These are phyloP conservation scores for Globisporangium nagaii DNA, from an alignment of 352 stramenopile species.

Conservation along the genomic window DNA sequence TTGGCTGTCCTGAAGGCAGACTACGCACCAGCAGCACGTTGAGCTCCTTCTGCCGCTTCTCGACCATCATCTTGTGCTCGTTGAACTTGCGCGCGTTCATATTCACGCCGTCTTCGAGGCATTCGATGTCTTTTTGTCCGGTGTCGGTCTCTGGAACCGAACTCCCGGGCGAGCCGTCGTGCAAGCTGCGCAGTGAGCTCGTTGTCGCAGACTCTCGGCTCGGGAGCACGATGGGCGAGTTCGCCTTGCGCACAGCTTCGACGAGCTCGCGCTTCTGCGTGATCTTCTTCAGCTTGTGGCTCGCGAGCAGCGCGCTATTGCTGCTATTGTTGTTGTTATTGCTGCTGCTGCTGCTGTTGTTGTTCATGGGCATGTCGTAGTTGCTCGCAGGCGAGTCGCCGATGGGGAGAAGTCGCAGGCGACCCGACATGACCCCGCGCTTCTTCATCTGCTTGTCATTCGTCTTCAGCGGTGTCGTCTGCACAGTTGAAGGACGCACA, in stretches of 20 bases:
- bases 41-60: constrained; percentile 60
- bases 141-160: constrained; percentile 32
- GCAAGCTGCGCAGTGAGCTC: constrained; percentile 20
- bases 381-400: constrained; percentile 23
- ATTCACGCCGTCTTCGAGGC: constrained; percentile 66
- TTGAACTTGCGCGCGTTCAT: constrained; percentile 75
- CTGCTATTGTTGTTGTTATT: constrained; percentile 14
- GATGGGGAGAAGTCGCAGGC: constrained; percentile 48
- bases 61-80: constrained; percentile 63
- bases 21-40: constrained; percentile 39
- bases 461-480: constrained; percentile 24
- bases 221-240: constrained; percentile 56
- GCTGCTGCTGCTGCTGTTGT: constrained; percentile 24
- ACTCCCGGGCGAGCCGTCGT: constrained; percentile 14
- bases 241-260: constrained; percentile 72
- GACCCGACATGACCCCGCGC: constrained; percentile 27
- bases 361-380: constrained; percentile 17
- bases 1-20: no score
- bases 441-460: constrained; percentile 48
- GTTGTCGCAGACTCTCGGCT: constrained; percentile 25
- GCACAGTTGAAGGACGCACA: neutral
- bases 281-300: constrained; percentile 62
- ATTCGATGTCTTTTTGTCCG: constrained; percentile 52
- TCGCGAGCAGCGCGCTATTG: constrained; percentile 13
- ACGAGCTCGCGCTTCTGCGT: constrained; percentile 72